Evolutionary conservation across 352 stramenopile genomes (phyloP).

Genomic region (Albugo laibachii): DNA sequence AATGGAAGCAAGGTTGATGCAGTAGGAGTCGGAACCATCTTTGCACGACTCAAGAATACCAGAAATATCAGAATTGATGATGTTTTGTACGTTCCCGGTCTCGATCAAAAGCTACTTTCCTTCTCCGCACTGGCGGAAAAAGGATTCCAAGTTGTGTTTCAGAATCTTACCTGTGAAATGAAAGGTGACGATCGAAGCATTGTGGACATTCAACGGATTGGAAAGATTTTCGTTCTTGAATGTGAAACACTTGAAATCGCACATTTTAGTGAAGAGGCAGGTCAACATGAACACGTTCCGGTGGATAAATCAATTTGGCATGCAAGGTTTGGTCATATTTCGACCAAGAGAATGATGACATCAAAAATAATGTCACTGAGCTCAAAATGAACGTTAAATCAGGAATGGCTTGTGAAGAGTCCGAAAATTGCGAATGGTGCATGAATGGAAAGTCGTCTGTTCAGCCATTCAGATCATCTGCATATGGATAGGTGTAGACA

Average conservation of each 20-base stretch:
- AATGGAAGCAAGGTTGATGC: conserved; percentile 5
- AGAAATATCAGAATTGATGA: background rate
- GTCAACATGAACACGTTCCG: too few species aligned
- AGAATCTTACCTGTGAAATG: background rate
- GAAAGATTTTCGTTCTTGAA: too few species aligned
- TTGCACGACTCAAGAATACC: background rate
- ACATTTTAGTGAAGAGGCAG: too few species aligned
- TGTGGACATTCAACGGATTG: too few species aligned
- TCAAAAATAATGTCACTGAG: too few species aligned
- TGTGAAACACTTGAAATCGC: too few species aligned
- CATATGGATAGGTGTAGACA: background rate
- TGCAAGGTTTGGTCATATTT: too few species aligned
- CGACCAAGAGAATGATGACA: too few species aligned
- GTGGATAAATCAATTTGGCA: too few species aligned
- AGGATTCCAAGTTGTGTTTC: background rate
- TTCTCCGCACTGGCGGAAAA: background rate
- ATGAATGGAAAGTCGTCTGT: background rate
- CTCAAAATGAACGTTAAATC: too few species aligned
- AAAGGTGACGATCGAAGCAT: too few species aligned
- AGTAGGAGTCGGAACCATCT: conserved; percentile 4
- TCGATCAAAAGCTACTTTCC: background rate
- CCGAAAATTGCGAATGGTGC: background rate
- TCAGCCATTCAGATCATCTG: background rate
- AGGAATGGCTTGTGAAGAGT: too few species aligned
- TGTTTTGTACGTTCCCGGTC: background rate